These are phyloP conservation scores for Senecio squalidus DNA, from an alignment of 140 eudicot species.

Conservation along the genomic window DNA sequence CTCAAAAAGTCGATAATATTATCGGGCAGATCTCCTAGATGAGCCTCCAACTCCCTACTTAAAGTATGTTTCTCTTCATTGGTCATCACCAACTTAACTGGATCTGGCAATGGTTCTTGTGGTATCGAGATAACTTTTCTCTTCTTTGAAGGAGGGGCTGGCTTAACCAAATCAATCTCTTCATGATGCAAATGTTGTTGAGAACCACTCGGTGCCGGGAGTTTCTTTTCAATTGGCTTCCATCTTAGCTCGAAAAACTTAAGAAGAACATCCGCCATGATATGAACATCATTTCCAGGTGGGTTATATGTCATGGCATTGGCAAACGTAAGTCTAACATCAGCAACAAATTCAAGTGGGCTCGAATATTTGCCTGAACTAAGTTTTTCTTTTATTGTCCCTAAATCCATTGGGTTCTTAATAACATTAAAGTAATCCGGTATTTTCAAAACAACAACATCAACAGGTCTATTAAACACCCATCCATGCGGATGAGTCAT, in stretches of 20 bases:
- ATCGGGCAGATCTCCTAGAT: slow-evolving; percentile 50
- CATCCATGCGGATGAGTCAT: slow-evolving; percentile 56
- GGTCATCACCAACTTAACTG: slow-evolving; percentile 40
- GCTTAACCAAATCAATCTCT: slow-evolving; percentile 39
- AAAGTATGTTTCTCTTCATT: slow-evolving; percentile 53
- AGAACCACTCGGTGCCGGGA: slow-evolving; percentile 26
- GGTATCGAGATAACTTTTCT: slow-evolving; percentile 37
- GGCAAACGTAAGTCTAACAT: slow-evolving; percentile 71
- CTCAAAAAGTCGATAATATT: slow-evolving; percentile 53
- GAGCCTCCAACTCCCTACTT: slow-evolving; percentile 55
- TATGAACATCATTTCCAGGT: slow-evolving; percentile 54
- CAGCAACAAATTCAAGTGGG: slow-evolving; percentile 61
- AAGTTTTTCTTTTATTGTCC: slow-evolving; percentile 62
- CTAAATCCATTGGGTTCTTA: slow-evolving; percentile 83
- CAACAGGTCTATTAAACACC: slow-evolving; percentile 73
- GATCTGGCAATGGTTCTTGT: slow-evolving; percentile 31
- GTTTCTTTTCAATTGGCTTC: slow-evolving; percentile 67
- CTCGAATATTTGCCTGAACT: slow-evolving; percentile 38
- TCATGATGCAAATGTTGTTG: slow-evolving; percentile 20
- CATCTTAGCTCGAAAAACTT: slow-evolving; percentile 60
- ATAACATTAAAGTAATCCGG: slow-evolving; percentile 73
- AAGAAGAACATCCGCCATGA: slow-evolving; percentile 60
- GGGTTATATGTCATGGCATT: slow-evolving; percentile 87
- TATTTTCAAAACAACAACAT: slow-evolving; percentile 57
- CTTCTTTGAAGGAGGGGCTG: slow-evolving; percentile 48